phyloP scores from a whole-genome alignment of 2,329 filamentous ascomycete genomes.

The Phyllachora maydis region DNA sequence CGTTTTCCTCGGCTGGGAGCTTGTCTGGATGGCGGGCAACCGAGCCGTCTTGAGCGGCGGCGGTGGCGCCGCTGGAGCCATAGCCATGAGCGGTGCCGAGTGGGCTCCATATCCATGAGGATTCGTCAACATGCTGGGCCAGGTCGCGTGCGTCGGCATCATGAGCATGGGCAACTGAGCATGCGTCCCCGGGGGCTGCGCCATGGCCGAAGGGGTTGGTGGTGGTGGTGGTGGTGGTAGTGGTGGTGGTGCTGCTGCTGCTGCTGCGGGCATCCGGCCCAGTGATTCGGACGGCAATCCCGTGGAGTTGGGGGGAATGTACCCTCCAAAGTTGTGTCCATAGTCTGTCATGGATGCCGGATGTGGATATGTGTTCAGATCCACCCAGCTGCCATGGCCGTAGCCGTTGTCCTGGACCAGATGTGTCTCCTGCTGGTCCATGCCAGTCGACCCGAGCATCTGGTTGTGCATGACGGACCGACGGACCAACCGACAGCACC shows the following conservation, averaged over 20 bases:
- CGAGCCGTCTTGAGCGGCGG: slow-evolving; percentile 28
- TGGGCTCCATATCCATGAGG: slow-evolving; percentile 31
- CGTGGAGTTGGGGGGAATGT: slow-evolving; percentile 25
- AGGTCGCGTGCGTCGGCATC: slow-evolving; percentile 44
- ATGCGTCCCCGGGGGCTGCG: slow-evolving; percentile 18
- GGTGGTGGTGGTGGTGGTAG: slow-evolving; percentile 38
- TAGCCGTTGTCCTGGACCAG: slow-evolving; percentile 19
- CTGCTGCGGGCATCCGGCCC: slow-evolving; percentile 30
- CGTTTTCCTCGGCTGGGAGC: slow-evolving; percentile 58
- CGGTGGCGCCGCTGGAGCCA: slow-evolving; percentile 34
- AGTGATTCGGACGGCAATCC: slow-evolving; percentile 28
- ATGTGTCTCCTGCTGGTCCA: slow-evolving; percentile 24
- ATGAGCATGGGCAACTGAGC: slow-evolving; percentile 47
- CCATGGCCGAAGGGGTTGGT: slow-evolving; percentile 26
- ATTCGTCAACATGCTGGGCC: slow-evolving; percentile 69
- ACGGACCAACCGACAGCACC: too few species aligned
- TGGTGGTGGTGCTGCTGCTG: too few species aligned
- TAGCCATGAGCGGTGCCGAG: slow-evolving; percentile 33
- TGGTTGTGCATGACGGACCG: slow-evolving; percentile 23
- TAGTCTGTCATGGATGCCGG: slow-evolving; percentile 54
- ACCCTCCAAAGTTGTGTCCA: slow-evolving; percentile 31
- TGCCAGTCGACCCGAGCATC: slow-evolving; percentile 20
- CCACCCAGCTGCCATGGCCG: slow-evolving; percentile 29
- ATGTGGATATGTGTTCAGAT: slow-evolving; percentile 41
- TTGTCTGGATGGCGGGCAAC: slow-evolving; percentile 25